A percentile compares a stretch with the other conserved stretches of the same genome.
phyloP scores from a whole-genome alignment of 306 rosid genomes.

The Hippophae rhamnoides region DNA sequence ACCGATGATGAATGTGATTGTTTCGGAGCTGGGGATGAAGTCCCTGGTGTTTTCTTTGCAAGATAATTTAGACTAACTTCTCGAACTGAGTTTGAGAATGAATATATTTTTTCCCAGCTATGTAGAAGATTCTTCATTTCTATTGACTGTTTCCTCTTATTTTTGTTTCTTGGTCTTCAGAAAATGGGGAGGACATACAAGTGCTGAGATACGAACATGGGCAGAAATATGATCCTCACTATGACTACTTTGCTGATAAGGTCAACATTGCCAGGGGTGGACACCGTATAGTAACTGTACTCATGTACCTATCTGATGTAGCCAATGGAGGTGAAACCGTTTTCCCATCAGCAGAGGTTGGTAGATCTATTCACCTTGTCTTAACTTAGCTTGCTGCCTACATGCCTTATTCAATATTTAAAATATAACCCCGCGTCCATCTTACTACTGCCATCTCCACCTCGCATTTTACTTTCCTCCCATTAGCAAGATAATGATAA shows the following conservation, averaged over 20 bases:
- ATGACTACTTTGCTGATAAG: conserved; percentile 80
- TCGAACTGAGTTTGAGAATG: too few species aligned
- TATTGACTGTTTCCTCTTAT: conserved; percentile 4
- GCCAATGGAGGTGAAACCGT: conserved; percentile 94
- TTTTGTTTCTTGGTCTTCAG: conserved; percentile 39
- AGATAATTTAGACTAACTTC: too few species aligned
- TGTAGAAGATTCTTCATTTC: not conserved
- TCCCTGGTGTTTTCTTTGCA: not conserved
- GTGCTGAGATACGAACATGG: conserved; percentile 92
- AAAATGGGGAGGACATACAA: conserved; percentile 98
- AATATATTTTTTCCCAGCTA: too few species aligned
- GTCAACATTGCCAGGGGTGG: conserved; percentile 91
- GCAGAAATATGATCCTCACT: conserved; percentile 89
- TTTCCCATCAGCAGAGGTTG: conserved; percentile 85
- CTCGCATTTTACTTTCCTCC: not conserved
- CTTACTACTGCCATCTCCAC: not conserved
- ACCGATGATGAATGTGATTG: not conserved
- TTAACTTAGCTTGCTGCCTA: not conserved
- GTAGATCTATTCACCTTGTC: conserved; percentile 20
- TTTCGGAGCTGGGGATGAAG: not conserved
- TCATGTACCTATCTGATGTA: conserved; percentile 81
- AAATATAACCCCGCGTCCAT: not conserved
- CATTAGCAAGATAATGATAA: not conserved
- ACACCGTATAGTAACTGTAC: conserved; percentile 85
- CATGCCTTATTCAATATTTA: not conserved